Base-by-base conservation (phyloP, 202 grass and related monocot genomes). In the Musa balbisiana region DNA sequence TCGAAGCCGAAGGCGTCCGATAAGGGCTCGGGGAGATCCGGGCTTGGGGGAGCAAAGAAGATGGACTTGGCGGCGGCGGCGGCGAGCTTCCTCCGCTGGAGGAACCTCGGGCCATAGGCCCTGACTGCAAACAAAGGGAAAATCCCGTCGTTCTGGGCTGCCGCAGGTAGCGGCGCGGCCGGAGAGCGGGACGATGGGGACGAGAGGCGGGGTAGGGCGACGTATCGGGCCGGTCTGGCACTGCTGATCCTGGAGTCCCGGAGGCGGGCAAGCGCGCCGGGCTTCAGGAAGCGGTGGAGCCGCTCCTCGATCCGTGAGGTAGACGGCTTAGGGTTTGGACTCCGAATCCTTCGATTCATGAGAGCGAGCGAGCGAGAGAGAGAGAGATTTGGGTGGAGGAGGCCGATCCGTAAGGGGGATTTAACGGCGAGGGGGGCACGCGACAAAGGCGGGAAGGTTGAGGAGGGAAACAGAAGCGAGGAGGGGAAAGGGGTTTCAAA, bases 261-360 rank as follows among this genome's bases (percentile, higher is more conserved):
- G 58, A 91, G 84, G 68, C 85, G 84, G 68, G 89, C 89, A 60
- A 94, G 89, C 19, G 95, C 89, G 3, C 87, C 85, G 3, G 95
- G 94, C 62, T 79, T 87, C 73, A 98, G 91, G 83, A 89, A 98
- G 1, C 87, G 87, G 51, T 69, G 90, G 87, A 89, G 87, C 75
- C 84, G 83, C 63, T 27, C 83, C 16, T 17, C 22, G 71, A 13
- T 19, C 21, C 17, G 22, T 20, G 49, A 10, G 9, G 71, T 4
- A 3, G 50, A 13, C 1, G 50, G 11, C n/a, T 20, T 52, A 2
- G 69, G 2, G 69, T 8, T 67, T 25, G 49, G 53, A 43, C 69
- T 14, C 69, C 50, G 50, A 27, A 24, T n/a, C 51, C 69, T 72
- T 11, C 51, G 69, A 52, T 72, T 72, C 69, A 72, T 72, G 26